Evolutionary conservation across 2,329 filamentous ascomycete genomes (phyloP).

Genomic region (Saccharata proteae): DNA sequence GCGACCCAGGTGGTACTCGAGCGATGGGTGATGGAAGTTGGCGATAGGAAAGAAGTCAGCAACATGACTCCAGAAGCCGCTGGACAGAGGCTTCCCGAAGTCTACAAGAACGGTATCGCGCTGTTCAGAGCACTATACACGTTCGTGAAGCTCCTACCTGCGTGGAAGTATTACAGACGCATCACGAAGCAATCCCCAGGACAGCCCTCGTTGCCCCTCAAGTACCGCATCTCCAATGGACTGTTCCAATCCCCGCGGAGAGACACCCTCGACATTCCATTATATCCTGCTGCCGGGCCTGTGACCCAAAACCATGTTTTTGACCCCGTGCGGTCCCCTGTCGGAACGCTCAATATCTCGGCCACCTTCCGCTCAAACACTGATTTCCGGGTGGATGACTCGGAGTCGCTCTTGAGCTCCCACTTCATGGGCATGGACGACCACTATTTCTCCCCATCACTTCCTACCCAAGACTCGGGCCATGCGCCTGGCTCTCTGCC

Average conservation of each 20-base stretch:
- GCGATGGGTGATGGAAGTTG: slow-evolving; percentile 78
- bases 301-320: slow-evolving; percentile 69
- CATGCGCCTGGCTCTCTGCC: slow-evolving; percentile 65
- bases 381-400: slow-evolving; percentile 83
- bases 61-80: slow-evolving; percentile 35
- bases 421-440: slow-evolving; percentile 88
- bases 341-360: slow-evolving; percentile 68
- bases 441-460: slow-evolving; percentile 69
- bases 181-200: slow-evolving; percentile 56
- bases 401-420: slow-evolving; percentile 81
- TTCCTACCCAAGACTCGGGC: slow-evolving; percentile 38
- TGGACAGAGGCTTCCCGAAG: slow-evolving; percentile 51
- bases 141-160: slow-evolving; percentile 68
- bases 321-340: slow-evolving; percentile 73
- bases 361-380: slow-evolving; percentile 81
- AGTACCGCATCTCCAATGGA: slow-evolving; percentile 64
- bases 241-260: slow-evolving; percentile 39
- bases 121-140: slow-evolving; percentile 83
- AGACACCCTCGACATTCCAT: slow-evolving; percentile 60
- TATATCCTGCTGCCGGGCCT: slow-evolving; percentile 42
- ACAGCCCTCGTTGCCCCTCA: slow-evolving; percentile 54
- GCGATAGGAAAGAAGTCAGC: slow-evolving; percentile 42
- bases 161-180: slow-evolving; percentile 72
- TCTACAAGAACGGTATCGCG: slow-evolving; percentile 96
- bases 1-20: slow-evolving; percentile 71